phyloP scores from a whole-genome alignment of 2,329 filamentous ascomycete genomes.

The Fusarium sp. region DNA sequence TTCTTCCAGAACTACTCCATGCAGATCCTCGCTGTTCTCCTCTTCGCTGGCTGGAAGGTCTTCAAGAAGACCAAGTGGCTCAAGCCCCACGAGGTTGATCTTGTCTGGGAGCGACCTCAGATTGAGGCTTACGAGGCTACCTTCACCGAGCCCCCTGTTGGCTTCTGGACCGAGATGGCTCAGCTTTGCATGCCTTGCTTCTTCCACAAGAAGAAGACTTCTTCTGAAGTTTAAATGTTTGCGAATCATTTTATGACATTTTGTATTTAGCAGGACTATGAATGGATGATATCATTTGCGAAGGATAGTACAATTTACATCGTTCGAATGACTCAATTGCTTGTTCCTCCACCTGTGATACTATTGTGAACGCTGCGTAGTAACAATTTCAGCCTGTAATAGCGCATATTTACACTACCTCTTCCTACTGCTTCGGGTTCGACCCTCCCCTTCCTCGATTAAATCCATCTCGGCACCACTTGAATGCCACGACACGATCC shows the following conservation, averaged over 20 bases:
- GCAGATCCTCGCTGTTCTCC: slow-evolving; percentile 63
- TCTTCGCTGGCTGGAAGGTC: slow-evolving; percentile 71
- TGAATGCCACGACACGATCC: neutral
- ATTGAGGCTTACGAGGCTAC: slow-evolving; percentile 67
- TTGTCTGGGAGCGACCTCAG: slow-evolving; percentile 67
- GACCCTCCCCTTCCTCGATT: neutral
- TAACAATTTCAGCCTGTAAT: too few relatives aligned
- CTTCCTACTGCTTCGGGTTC: too few relatives aligned
- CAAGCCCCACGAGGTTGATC: slow-evolving; percentile 63
- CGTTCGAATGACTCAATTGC: neutral
- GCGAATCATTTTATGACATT: neutral
- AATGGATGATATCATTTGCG: slow-evolving; percentile 15
- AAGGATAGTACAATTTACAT: slow-evolving; percentile 2
- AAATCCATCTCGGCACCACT: neutral
- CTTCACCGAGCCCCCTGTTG: slow-evolving; percentile 59
- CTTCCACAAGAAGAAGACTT: slow-evolving; percentile 41
- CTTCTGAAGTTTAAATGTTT: slow-evolving; percentile 8
- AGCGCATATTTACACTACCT: too few relatives aligned
- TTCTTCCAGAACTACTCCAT: slow-evolving; percentile 67
- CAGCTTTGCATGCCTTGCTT: slow-evolving; percentile 56
- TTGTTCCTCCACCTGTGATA: neutral
- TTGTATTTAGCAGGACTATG: neutral
- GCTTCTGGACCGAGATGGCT: slow-evolving; percentile 65
- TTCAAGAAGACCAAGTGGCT: slow-evolving; percentile 67
- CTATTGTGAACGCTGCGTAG: too few relatives aligned